phyloP scores from a whole-genome alignment of 495 filamentous ascomycete genomes.

The Evansstolkia leycettana region DNA sequence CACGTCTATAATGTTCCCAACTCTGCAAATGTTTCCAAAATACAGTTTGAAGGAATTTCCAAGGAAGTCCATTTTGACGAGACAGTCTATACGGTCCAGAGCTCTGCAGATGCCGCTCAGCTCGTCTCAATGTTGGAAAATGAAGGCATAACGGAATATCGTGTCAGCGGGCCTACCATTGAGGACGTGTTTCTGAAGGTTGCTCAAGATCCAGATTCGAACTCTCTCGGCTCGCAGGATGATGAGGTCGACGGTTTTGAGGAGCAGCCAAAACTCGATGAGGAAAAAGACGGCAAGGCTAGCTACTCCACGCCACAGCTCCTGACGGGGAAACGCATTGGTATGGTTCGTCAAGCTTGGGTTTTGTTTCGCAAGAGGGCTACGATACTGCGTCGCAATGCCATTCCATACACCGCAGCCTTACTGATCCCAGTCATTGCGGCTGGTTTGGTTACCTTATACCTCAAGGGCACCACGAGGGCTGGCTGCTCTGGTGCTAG shows the following conservation, averaged over 20 bases:
- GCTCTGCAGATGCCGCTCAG: conserved; percentile 47
- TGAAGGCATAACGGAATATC: conserved; percentile 52
- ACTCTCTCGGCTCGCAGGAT: conserved; percentile 18
- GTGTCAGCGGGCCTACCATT: conserved; percentile 72
- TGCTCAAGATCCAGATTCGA: conserved; percentile 45
- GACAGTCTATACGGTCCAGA: conserved; percentile 53
- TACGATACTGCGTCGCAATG: conserved; percentile 65
- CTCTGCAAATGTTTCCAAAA: conserved; percentile 12
- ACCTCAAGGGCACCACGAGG: conserved; percentile 44
- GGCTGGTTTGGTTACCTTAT: conserved; percentile 60
- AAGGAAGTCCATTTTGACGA: conserved; percentile 53
- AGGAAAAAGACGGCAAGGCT: conserved; percentile 2
- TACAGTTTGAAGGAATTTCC: conserved; percentile 38
- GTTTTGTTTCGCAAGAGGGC: conserved; percentile 67
- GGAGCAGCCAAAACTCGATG: conserved; percentile 1
- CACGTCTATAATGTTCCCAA: conserved; percentile 46
- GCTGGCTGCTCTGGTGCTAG: conserved; percentile 46
- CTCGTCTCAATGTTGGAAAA: conserved; percentile 57
- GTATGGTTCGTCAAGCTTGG: conserved; percentile 50
- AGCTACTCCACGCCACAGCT: conserved; percentile 36
- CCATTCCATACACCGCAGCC: conserved; percentile 58
- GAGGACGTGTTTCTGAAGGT: conserved; percentile 80
- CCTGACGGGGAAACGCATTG: conserved; percentile 52
- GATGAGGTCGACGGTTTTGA: neutral
- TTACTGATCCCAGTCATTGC: conserved; percentile 65